Evolutionary conservation across 2,329 filamentous ascomycete genomes (phyloP).

Genomic region (Trichoderma sp.): DNA sequence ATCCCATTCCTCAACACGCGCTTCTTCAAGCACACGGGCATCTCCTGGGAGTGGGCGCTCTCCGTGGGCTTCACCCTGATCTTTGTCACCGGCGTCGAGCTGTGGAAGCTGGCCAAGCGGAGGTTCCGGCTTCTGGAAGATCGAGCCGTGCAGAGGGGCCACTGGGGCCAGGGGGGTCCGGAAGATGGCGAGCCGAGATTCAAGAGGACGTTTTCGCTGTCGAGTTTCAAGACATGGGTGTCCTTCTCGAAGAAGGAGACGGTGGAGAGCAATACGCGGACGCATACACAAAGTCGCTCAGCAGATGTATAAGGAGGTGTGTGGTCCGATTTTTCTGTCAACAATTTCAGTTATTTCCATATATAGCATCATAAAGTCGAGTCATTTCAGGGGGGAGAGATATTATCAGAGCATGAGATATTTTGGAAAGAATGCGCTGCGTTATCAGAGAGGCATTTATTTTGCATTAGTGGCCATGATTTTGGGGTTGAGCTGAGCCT

Average conservation of each 20-base stretch:
- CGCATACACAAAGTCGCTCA: slow-evolving; percentile 21
- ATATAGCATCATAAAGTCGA: background rate
- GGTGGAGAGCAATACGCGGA: slow-evolving; percentile 37
- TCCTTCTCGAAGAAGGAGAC: slow-evolving; percentile 47
- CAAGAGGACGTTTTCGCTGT: slow-evolving; percentile 52
- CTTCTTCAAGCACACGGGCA: slow-evolving; percentile 72
- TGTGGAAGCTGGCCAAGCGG: slow-evolving; percentile 72
- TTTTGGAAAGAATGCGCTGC: background rate
- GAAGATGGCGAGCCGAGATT: slow-evolving; percentile 50
- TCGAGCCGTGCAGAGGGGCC: slow-evolving; percentile 50
- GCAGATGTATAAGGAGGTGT: slow-evolving; percentile 3
- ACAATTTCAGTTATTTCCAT: background rate
- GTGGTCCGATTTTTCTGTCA: background rate
- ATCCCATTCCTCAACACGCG: slow-evolving; percentile 69
- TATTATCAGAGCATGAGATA: background rate
- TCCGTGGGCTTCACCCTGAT: slow-evolving; percentile 63
- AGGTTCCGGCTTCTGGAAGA: slow-evolving; percentile 54
- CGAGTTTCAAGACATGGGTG: slow-evolving; percentile 53
- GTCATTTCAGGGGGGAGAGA: background rate
- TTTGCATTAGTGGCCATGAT: background rate
- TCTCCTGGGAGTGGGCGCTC: slow-evolving; percentile 75
- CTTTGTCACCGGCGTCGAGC: slow-evolving; percentile 68
- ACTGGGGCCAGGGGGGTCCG: slow-evolving; percentile 56
- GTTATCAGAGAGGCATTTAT: background rate
- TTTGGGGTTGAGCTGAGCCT: background rate